Evolutionary conservation across 1,284 basidiomycete genomes (phyloP).

Genomic region (Austroboletus novae-zelandiae): DNA sequence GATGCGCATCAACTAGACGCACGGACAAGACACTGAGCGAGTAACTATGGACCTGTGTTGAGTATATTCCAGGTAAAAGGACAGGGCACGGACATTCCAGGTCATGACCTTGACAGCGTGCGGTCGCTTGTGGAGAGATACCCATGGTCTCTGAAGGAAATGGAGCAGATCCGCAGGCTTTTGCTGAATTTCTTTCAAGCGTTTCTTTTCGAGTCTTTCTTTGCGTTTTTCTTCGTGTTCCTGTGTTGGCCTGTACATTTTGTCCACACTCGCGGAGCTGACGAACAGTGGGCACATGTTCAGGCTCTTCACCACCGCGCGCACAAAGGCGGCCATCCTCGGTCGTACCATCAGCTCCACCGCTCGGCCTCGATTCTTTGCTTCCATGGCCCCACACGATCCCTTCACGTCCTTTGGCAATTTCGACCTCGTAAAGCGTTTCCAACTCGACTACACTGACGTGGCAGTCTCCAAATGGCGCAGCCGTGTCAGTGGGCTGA

Average conservation of each 20-base stretch:
- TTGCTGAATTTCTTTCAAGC: neutral
- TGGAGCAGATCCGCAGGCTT: neutral
- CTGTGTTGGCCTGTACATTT: conserved; percentile 40
- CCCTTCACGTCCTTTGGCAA: conserved; percentile 49
- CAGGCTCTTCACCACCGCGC: conserved; percentile 33
- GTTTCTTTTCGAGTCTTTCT: conserved; percentile 48
- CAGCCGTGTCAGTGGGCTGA: conserved; percentile 76
- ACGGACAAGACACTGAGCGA: conserved; percentile 79
- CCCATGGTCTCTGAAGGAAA: conserved; percentile 55
- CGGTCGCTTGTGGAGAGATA: conserved; percentile 30
- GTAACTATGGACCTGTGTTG: conserved; percentile 45
- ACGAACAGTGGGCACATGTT: conserved; percentile 22
- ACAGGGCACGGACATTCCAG: conserved; percentile 67
- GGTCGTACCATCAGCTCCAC: conserved; percentile 20
- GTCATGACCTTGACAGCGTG: conserved; percentile 56
- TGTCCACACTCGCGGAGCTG: no score
- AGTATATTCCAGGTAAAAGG: conserved; percentile 4
- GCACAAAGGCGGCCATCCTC: conserved; percentile 24
- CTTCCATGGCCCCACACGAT: conserved; percentile 29
- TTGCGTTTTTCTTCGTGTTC: conserved; percentile 47
- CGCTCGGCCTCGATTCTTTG: conserved; percentile 14
- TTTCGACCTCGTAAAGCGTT: conserved; percentile 74
- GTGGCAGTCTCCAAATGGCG: conserved; percentile 83
- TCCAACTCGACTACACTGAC: conserved; percentile 75
- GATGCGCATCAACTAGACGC: conserved; percentile 34